Conservation (phyloP, 2,329 filamentous ascomycete genomes). For the Cladophialophora immunda region DNA sequence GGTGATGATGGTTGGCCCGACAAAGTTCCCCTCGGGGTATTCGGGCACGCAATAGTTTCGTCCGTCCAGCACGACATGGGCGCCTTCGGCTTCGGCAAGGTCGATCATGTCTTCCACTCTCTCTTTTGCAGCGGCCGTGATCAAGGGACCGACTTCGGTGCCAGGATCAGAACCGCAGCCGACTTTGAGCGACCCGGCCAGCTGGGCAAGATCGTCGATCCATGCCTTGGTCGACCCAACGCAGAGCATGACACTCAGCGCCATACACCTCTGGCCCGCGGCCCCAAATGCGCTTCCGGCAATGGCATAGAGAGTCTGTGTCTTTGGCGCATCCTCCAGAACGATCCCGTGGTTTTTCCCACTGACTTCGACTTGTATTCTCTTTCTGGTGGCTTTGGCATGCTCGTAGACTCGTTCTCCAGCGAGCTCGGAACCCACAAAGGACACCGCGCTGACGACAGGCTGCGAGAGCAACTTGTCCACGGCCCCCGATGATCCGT, state of each 20-base stretch:
- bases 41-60: constrained; percentile 37
- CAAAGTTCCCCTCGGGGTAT: constrained; percentile 67
- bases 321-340: constrained; percentile 52
- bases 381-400: constrained; percentile 68
- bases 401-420: constrained; percentile 68
- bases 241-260: constrained; percentile 54
- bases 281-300: constrained; percentile 29
- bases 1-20: constrained; percentile 71
- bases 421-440: constrained; percentile 65
- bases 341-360: constrained; percentile 62
- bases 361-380: constrained; percentile 68
- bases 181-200: constrained; percentile 61
- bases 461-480: constrained; percentile 63
- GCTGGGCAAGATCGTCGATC: constrained; percentile 60
- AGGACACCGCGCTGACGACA: constrained; percentile 65
- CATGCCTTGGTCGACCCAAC: constrained; percentile 53
- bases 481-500: constrained; percentile 47
- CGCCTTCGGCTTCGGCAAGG: constrained; percentile 70
- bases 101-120: constrained; percentile 66
- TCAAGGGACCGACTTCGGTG: constrained; percentile 68
- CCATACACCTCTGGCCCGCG: constrained; percentile 10
- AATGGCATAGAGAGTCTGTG: constrained; percentile 42
- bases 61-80: constrained; percentile 62
- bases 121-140: constrained; percentile 62
- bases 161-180: constrained; percentile 62